Percentiles rank a stretch among this genome's conserved stretches.
phyloP scores from a whole-genome alignment of 768 basidiomycete species.

The Mycena maculata region DNA sequence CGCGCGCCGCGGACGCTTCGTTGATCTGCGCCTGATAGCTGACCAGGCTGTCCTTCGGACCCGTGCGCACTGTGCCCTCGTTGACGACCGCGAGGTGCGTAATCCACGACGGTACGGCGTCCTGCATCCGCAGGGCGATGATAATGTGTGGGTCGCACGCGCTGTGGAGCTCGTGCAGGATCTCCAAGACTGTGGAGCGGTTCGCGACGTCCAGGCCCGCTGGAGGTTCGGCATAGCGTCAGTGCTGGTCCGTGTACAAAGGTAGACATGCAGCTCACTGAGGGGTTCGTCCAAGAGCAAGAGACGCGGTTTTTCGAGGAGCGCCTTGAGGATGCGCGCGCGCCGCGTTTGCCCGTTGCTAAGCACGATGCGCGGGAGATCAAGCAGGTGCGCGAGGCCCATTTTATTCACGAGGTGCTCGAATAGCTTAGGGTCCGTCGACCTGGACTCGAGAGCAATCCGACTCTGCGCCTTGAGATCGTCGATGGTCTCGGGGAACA shows the following conservation, averaged over 20 bases:
- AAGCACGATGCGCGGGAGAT: slow-evolving; percentile 85
- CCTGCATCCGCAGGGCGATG: slow-evolving; percentile 75
- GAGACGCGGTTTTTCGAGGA: slow-evolving; percentile 77
- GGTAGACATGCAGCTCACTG: slow-evolving; percentile 58
- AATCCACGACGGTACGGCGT: slow-evolving; percentile 78
- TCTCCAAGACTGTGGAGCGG: slow-evolving; percentile 64
- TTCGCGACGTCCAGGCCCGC: slow-evolving; percentile 81
- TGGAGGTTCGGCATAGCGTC: too few relatives aligned
- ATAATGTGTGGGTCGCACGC: slow-evolving; percentile 67
- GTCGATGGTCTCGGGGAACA: slow-evolving; percentile 65
- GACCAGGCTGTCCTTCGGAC: slow-evolving; percentile 60
- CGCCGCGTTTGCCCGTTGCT: slow-evolving; percentile 94
- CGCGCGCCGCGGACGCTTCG: background rate
- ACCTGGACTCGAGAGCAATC: slow-evolving; percentile 37
- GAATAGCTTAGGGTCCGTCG: slow-evolving; percentile 51
- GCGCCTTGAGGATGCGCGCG: slow-evolving; percentile 83
- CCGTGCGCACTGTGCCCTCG: slow-evolving; percentile 61
- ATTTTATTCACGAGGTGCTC: slow-evolving; percentile 66
- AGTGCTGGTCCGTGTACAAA: background rate
- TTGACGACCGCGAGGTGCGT: slow-evolving; percentile 72
- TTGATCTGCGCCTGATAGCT: slow-evolving; percentile 15
- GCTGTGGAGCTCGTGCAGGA: slow-evolving; percentile 67
- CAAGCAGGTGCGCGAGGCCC: slow-evolving; percentile 71
- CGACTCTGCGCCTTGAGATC: slow-evolving; percentile 34
- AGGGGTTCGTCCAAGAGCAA: slow-evolving; percentile 93